phyloP scores from a whole-genome alignment of 257 asterid genomes.

The Nicotiana sylvestris region DNA sequence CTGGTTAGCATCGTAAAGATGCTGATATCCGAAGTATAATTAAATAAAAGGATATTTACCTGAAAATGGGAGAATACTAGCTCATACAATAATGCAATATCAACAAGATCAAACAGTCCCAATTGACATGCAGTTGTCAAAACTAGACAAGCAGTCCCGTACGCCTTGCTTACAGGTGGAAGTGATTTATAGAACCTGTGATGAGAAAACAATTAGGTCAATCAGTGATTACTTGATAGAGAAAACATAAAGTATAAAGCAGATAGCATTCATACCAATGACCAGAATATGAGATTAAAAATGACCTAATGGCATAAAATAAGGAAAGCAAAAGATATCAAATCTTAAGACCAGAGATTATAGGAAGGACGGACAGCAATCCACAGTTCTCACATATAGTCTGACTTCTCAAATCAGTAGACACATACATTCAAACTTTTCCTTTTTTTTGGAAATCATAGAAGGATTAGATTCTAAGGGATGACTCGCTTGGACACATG shows the following conservation, averaged over 20 bases:
- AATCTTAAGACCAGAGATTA: not conserved
- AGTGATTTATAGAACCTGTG: conserved; percentile 80
- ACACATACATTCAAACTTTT: conserved; percentile 8
- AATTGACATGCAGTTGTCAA: conserved; percentile 52
- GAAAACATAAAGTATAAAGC: conserved; percentile 2
- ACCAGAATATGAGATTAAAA: not conserved
- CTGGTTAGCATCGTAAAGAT: not conserved
- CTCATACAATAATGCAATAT: conserved; percentile 47
- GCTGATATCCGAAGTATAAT: not conserved
- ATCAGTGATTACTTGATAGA: not conserved
- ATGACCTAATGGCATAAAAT: not conserved
- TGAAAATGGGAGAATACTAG: conserved; percentile 51
- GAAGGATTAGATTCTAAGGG: not conserved
- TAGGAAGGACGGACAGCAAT: not conserved
- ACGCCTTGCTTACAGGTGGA: conserved; percentile 90
- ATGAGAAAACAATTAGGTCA: conserved; percentile 10
- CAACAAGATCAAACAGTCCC: conserved; percentile 49
- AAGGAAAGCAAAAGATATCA: not conserved
- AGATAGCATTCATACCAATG: not conserved
- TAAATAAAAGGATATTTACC: conserved; percentile 41
- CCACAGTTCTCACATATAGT: not conserved
- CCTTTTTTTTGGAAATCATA: not conserved
- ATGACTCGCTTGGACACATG: not conserved
- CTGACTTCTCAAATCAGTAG: not conserved
- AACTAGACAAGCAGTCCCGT: conserved; percentile 77